Conservation (phyloP, 768 basidiomycete species). For the Kwoniella botswanensis region DNA sequence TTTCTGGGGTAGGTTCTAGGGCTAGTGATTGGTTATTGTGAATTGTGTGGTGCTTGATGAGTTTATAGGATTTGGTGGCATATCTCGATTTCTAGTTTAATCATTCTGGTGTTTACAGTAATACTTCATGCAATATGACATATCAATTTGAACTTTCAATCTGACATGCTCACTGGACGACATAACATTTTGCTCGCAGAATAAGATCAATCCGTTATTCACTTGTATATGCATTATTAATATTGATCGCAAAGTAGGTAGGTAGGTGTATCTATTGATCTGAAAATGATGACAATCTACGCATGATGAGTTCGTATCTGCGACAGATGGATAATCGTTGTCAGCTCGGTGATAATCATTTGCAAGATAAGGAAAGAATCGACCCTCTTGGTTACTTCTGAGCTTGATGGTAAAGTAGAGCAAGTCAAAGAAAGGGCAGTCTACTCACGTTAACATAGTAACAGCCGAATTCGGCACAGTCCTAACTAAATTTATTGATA, state of each 20-base stretch:
- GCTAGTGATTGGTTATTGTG: not conserved
- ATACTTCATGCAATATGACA: too few relatives aligned
- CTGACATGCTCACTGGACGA: not conserved
- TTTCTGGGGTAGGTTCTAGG: not conserved
- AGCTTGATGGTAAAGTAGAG: too few relatives aligned
- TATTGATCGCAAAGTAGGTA: not conserved
- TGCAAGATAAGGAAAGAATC: too few relatives aligned
- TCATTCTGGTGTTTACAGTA: too few relatives aligned
- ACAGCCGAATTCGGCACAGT: conserved; percentile 97
- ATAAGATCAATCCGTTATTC: not conserved
- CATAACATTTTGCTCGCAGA: too few relatives aligned
- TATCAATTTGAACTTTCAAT: too few relatives aligned
- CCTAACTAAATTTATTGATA: conserved; percentile 89
- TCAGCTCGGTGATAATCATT: conserved; percentile 13
- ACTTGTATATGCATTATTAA: conserved; percentile 3
- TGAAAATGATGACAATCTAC: conserved; percentile 26
- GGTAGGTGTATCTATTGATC: conserved; percentile 6
- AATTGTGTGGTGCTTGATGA: too few relatives aligned
- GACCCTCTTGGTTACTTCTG: too few relatives aligned
- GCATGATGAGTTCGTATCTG: conserved; percentile 56
- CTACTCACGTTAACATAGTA: conserved; percentile 90
- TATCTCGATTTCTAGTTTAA: too few relatives aligned
- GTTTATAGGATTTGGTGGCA: too few relatives aligned
- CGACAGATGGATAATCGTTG: not conserved
- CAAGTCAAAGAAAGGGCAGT: too few relatives aligned